These are phyloP conservation scores for Periconia sp. DNA, from an alignment of 2,329 filamentous ascomycete species.

Conservation along the genomic window DNA sequence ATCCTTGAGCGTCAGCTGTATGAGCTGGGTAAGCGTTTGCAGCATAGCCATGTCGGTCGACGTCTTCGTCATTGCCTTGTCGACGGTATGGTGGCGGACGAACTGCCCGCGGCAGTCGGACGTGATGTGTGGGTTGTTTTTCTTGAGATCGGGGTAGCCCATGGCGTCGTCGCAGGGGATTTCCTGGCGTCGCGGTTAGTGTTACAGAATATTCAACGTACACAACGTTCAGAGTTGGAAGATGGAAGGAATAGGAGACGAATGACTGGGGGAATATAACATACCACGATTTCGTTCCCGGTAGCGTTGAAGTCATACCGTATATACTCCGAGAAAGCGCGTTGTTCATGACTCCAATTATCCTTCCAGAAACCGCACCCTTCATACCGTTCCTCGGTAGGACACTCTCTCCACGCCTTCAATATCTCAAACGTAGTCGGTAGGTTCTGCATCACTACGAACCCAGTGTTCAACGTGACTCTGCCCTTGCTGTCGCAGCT, in stretches of 20 bases:
- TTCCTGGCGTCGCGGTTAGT: slow-evolving; percentile 4
- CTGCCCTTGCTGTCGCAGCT: slow-evolving; percentile 42
- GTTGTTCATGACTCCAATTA: slow-evolving; percentile 35
- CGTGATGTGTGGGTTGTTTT: slow-evolving; percentile 15
- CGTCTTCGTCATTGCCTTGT: slow-evolving; percentile 15
- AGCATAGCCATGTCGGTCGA: slow-evolving; percentile 1
- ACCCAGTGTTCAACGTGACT: slow-evolving; percentile 44
- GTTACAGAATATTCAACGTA: too few relatives aligned
- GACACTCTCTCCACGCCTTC: slow-evolving; percentile 34
- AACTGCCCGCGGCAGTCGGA: slow-evolving; percentile 33
- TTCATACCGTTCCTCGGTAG: slow-evolving; percentile 25
- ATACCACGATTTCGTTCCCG: slow-evolving; percentile 26
- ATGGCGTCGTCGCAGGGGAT: slow-evolving; percentile 41
- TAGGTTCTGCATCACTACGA: slow-evolving; percentile 41
- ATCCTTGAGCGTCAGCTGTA: slow-evolving; percentile 1
- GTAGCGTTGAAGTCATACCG: slow-evolving; percentile 34
- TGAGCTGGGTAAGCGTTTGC: not conserved
- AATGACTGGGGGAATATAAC: not conserved
- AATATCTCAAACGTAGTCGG: slow-evolving; percentile 27
- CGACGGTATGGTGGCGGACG: slow-evolving; percentile 30
- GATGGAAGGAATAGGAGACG: too few relatives aligned
- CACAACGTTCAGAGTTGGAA: too few relatives aligned
- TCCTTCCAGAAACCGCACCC: slow-evolving; percentile 30
- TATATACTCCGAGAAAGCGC: slow-evolving; percentile 38
- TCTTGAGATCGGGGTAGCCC: slow-evolving; percentile 30